Evolutionary conservation across 306 rosid genomes (phyloP).

Genomic region (Astragalus glycyphyllos): DNA sequence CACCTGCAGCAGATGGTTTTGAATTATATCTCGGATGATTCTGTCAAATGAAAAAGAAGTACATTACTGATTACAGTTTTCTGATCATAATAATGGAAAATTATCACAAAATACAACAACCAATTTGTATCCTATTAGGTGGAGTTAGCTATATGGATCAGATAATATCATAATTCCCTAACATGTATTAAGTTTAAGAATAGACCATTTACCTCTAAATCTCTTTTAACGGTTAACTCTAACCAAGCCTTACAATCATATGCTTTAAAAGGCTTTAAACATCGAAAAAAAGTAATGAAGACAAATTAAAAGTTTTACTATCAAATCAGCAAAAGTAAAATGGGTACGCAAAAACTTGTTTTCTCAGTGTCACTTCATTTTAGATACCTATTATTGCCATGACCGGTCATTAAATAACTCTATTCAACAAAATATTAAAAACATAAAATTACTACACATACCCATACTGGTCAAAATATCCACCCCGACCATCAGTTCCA

Average conservation of each 20-base stretch:
- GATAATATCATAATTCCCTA: not conserved
- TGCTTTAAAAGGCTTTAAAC: not conserved
- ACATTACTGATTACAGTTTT: constrained; percentile 21
- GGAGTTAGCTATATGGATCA: not conserved
- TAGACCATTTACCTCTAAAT: not conserved
- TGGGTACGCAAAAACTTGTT: constrained; percentile 16
- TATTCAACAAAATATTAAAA: constrained; percentile 11
- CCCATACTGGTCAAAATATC: constrained; percentile 98
- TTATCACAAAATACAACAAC: constrained; percentile 20
- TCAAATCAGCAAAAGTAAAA: constrained; percentile 30
- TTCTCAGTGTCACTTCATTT: constrained; percentile 35
- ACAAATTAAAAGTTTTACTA: constrained; percentile 23
- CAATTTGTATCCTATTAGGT: not conserved
- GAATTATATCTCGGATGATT: constrained; percentile 96
- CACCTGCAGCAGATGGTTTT: constrained; percentile 96
- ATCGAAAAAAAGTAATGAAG: not conserved
- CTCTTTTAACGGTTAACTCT: no score
- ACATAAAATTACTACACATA: constrained; percentile 43
- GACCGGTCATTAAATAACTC: constrained; percentile 18
- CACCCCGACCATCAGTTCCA: constrained; percentile 99
- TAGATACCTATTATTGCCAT: constrained; percentile 29
- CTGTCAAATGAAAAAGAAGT: constrained; percentile 53
- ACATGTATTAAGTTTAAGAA: not conserved
- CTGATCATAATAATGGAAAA: constrained; percentile 27
- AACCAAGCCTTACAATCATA: not conserved